Base-by-base conservation (phyloP, 192 early-diverging fungal genomes). In the Backusella morwellensis region DNA sequence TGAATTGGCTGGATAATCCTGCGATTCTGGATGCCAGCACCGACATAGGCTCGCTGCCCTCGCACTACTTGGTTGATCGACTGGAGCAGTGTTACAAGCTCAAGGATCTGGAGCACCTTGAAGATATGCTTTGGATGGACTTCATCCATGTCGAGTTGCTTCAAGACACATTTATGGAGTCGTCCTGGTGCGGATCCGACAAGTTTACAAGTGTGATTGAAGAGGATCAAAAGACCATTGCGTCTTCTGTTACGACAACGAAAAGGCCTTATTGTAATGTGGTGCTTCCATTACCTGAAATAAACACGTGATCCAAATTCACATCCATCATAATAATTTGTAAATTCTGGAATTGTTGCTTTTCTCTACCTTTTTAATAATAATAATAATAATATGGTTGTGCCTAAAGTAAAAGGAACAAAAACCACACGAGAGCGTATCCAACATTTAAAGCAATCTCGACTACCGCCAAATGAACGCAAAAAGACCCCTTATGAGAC, bases 1-100 rank as follows among this genome's bases (percentile, higher is more conserved):
- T 79, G 72, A 75, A 84, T 7, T 88, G 87, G 87, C 74, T 88
- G 12, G 79, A 78, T 23, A 79, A 86, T n/a, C 76, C 81, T 0
- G 42, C 78, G 6, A 66, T 83, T 0, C 70, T 83, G 35, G 75
- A 47, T 4, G 3, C 80, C 0, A 78, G 82, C 6, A 42, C 79
- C 17, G 81, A 79, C 3, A 35, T 84, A 6, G 70, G 73, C 15
- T 44, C 75, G 34, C 73, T 85, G 26, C 83, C 84, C 6, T 66
- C 76, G 32, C 75, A 84, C 21, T 72, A 83, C 41, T 74, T 63
- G 38, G 66, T 79, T 1, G 71, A 76, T 3, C 80, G 78, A 1
- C 78, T 88, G 2, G 35, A 40, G 3, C 44, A 74, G 3, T 88
- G 87, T 35, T 77, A 81, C 0, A 54, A 77, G 44, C 41, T 83